Base-by-base conservation (phyloP, 2,329 filamentous ascomycete genomes). In the Lecanicillium sp. region DNA sequence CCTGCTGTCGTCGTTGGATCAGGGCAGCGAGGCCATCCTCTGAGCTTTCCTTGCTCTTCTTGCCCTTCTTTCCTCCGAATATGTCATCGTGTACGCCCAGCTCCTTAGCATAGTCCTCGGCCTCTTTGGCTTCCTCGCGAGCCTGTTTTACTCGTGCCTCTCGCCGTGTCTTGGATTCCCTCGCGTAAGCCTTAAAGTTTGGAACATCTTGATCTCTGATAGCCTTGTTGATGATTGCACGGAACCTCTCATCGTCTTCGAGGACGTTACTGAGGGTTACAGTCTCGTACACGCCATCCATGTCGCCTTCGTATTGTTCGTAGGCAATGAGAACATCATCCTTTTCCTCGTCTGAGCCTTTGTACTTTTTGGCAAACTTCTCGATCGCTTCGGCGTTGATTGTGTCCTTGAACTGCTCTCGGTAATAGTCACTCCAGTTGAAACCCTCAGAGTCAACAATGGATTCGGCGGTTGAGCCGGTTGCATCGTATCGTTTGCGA, bases 351-450 rank as follows among this genome's bases (percentile, higher is more conserved):
- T 87, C 84, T 1, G 87, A 89, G 14, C 78, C 77, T 64, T 90
- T 88, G 69, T 97, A 98, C 47, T 82, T 71, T 20, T 71, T 66
- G 43, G 84, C 77, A 53, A 97, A 86, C 40, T 79, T 75, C 40
- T 81, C 72, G 49, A 98, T 90, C 4, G 78, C 77, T 44, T 86
- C 79, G 3, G 72, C 66, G 14, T 79, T 88, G 36, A 98, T 71
- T 18, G 87, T 72, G 41, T 89, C 81, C 36, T 76, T 77, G 59
- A 82, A 95, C 52, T 95, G 88, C 47, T 83, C 79, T 39, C 81
- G 78, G 69, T 94, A 98, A 68, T 88, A 98, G 34, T 85, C 81
- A 39, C 77, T 71, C 92, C 92, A 98, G 68, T 87, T 77, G 65
- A 97, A 98, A 39, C 82, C 84, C 43, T 86, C 81, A 4, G 77